phyloP scores from a whole-genome alignment of 2,329 filamentous ascomycete species.

The Daldinia eschscholtzii region DNA sequence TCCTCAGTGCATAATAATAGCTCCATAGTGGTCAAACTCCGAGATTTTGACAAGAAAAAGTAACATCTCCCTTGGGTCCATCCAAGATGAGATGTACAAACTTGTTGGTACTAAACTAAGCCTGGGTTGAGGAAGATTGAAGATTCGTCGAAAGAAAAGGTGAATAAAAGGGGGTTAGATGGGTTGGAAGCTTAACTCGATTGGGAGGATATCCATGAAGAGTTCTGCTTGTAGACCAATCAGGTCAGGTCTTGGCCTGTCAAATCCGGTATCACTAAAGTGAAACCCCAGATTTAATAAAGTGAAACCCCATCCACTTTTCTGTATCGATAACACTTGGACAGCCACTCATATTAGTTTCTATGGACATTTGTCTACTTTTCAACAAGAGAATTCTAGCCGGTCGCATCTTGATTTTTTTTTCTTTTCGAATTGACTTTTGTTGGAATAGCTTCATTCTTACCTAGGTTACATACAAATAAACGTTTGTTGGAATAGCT shows the following conservation, averaged over 20 bases:
- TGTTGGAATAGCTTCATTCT: too few relatives aligned
- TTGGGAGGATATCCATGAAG: constrained; percentile 29
- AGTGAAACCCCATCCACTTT: too few relatives aligned
- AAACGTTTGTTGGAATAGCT: too few relatives aligned
- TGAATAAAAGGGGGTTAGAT: constrained; percentile 28
- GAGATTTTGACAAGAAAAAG: constrained; percentile 25
- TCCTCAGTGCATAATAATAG: not conserved
- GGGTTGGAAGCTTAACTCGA: constrained; percentile 30
- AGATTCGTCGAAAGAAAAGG: constrained; percentile 30
- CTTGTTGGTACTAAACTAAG: not conserved
- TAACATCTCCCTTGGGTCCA: constrained; percentile 23
- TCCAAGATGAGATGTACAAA: constrained; percentile 2
- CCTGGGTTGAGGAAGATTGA: constrained; percentile 23
- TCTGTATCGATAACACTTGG: too few relatives aligned
- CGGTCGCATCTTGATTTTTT: too few relatives aligned
- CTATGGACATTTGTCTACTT: too few relatives aligned
- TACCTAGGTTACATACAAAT: too few relatives aligned
- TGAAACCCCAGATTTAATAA: too few relatives aligned
- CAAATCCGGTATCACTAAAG: too few relatives aligned
- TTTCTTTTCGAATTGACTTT: too few relatives aligned
- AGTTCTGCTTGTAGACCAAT: constrained; percentile 29
- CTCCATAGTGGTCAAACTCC: constrained; percentile 25
- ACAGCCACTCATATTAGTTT: too few relatives aligned
- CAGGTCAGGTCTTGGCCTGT: constrained; percentile 10
- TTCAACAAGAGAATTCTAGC: too few relatives aligned